Percentiles rank a stretch among this genome's conserved stretches.
Conservation (phyloP, 331 rosid genomes). For the Acacia concinna region DNA sequence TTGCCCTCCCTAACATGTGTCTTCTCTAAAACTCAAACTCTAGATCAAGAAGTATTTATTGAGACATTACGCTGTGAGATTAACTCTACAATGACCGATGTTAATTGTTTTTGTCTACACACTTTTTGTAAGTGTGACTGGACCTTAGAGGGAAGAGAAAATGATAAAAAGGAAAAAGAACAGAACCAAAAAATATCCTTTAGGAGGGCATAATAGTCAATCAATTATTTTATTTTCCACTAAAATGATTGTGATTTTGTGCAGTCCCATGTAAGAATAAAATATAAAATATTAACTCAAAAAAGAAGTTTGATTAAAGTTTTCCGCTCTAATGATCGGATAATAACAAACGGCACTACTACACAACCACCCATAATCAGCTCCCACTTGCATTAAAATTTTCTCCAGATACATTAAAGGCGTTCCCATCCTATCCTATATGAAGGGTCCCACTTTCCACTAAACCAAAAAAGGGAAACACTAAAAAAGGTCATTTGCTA, state of each 20-base stretch:
- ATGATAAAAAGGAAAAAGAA: background rate
- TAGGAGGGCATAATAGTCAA: background rate
- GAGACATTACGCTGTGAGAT: no score
- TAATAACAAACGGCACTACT: conserved; percentile 55
- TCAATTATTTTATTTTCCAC: background rate
- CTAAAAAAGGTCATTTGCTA: conserved; percentile 40
- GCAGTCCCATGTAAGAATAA: background rate
- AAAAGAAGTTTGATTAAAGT: background rate
- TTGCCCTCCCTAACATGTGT: no score
- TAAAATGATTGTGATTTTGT: background rate
- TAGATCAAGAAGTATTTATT: no score
- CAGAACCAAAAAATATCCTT: background rate
- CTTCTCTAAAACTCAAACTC: no score
- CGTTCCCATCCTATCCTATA: conserved; percentile 42
- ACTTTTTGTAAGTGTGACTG: background rate
- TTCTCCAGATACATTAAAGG: conserved; percentile 47
- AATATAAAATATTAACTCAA: background rate
- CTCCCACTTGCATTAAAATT: conserved; percentile 53
- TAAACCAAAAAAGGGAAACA: conserved; percentile 31
- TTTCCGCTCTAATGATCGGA: conserved; percentile 33
- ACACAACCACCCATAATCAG: conserved; percentile 51
- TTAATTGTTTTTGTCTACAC: no score
- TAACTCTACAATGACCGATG: no score
- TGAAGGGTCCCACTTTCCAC: conserved; percentile 60
- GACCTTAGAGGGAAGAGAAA: background rate